Evolutionary conservation across 1,139 yeast species (phyloP).

Genomic region (Candida pseudocylindracea): DNA sequence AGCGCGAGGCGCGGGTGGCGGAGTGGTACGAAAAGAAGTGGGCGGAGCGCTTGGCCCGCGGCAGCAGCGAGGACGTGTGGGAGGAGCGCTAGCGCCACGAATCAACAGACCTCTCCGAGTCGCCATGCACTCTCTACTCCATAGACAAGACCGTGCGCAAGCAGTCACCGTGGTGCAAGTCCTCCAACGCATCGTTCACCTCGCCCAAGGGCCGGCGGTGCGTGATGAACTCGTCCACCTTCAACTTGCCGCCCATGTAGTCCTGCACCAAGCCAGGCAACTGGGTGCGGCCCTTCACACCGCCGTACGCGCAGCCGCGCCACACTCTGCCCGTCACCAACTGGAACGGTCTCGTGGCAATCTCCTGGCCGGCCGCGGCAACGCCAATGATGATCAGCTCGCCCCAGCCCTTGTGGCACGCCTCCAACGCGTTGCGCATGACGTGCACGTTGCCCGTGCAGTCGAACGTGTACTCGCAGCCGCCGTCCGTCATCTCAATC

Average conservation of each 20-base stretch:
- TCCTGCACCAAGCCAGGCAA: conserved; percentile 80
- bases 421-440: conserved; percentile 90
- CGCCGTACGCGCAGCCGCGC: conserved; percentile 98
- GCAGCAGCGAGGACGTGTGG: no score
- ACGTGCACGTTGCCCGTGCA: conserved; percentile 93
- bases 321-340: conserved; percentile 96
- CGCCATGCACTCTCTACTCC: no score
- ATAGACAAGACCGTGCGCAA: conserved; percentile 60
- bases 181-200: conserved; percentile 81
- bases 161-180: conserved; percentile 86
- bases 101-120: no score
- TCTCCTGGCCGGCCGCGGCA: conserved; percentile 96
- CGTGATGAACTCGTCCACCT: conserved; percentile 89
- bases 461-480: conserved; percentile 87
- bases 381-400: conserved; percentile 87
- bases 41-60: no score
- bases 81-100: no score
- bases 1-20: no score
- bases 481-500: conserved; percentile 86
- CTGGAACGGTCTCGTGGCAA: conserved; percentile 94
- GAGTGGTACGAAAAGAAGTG: no score
- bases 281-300: conserved; percentile 93
- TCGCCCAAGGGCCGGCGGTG: conserved; percentile 61
- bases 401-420: conserved; percentile 99
- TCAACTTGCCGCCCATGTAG: conserved; percentile 61